phyloP scores from a whole-genome alignment of 306 rosid species.

The Lathyrus tuberosus region DNA sequence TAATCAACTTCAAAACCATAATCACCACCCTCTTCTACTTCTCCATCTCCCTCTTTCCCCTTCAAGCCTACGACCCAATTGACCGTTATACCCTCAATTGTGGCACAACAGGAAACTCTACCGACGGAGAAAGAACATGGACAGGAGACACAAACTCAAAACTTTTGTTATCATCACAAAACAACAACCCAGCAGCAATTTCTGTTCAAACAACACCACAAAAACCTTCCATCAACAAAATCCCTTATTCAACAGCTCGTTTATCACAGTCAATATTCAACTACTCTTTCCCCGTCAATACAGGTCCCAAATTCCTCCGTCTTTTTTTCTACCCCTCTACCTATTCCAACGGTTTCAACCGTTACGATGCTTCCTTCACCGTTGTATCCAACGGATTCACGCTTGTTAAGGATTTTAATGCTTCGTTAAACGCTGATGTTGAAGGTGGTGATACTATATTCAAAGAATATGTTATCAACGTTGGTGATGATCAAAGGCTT shows the following conservation, averaged over 20 bases:
- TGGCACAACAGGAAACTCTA: constrained; percentile 43
- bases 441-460: neutral
- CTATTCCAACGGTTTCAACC: constrained; percentile 28
- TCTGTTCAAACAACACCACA: neutral
- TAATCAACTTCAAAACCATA: neutral
- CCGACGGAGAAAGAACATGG: constrained; percentile 40
- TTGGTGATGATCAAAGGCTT: constrained; percentile 36
- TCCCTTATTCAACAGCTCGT: constrained; percentile 39
- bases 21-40: constrained; percentile 12
- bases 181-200: neutral
- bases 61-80: constrained; percentile 39
- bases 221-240: constrained; percentile 8
- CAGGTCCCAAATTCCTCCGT: constrained; percentile 49
- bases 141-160: constrained; percentile 41
- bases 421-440: constrained; percentile 37
- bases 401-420: constrained; percentile 47
- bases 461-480: constrained; percentile 52
- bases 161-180: neutral
- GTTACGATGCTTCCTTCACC: constrained; percentile 39
- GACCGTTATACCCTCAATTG: constrained; percentile 42
- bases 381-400: constrained; percentile 39
- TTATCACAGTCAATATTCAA: constrained; percentile 49
- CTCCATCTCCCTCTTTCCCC: neutral
- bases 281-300: constrained; percentile 47
- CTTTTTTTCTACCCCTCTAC: constrained; percentile 47